Evolutionary conservation across 1,139 yeast genomes (phyloP).

Genomic region (Protomyces gravidus): DNA sequence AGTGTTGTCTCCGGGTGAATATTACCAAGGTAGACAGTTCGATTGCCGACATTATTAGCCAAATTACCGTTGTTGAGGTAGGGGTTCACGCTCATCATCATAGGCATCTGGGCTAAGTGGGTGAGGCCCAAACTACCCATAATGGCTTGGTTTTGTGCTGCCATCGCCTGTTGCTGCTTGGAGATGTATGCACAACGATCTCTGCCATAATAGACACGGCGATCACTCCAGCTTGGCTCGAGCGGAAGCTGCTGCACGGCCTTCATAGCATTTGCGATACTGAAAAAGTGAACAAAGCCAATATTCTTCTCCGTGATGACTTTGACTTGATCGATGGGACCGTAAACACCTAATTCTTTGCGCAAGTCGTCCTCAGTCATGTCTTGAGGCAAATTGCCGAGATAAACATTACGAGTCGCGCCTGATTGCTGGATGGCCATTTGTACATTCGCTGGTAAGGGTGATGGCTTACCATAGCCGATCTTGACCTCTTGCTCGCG

Average conservation of each 20-base stretch:
- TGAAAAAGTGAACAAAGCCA: conserved; percentile 75
- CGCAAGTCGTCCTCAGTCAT: conserved; percentile 60
- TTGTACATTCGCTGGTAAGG: conserved; percentile 54
- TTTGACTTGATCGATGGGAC: conserved; percentile 76
- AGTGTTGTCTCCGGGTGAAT: conserved; percentile 78
- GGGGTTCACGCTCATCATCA: not conserved
- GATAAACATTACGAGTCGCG: conserved; percentile 85
- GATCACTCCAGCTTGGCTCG: conserved; percentile 54
- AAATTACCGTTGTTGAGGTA: not conserved
- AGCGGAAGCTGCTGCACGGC: conserved; percentile 64
- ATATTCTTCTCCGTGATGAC: conserved; percentile 67
- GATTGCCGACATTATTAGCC: conserved; percentile 70
- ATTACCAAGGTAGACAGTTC: conserved; percentile 87
- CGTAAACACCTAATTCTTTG: conserved; percentile 66
- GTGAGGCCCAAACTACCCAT: conserved; percentile 14
- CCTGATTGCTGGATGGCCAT: conserved; percentile 76
- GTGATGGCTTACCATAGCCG: conserved; percentile 25
- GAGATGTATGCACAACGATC: conserved; percentile 57
- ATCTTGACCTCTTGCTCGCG: conserved; percentile 49
- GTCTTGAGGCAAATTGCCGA: conserved; percentile 62
- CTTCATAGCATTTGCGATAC: conserved; percentile 76
- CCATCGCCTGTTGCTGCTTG: conserved; percentile 16
- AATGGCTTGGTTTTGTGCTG: conserved; percentile 20
- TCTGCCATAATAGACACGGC: conserved; percentile 77
- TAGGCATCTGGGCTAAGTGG: not conserved